Evolutionary conservation across 1,284 basidiomycete genomes (phyloP).

Genomic region (Pulveroboletus sp.): DNA sequence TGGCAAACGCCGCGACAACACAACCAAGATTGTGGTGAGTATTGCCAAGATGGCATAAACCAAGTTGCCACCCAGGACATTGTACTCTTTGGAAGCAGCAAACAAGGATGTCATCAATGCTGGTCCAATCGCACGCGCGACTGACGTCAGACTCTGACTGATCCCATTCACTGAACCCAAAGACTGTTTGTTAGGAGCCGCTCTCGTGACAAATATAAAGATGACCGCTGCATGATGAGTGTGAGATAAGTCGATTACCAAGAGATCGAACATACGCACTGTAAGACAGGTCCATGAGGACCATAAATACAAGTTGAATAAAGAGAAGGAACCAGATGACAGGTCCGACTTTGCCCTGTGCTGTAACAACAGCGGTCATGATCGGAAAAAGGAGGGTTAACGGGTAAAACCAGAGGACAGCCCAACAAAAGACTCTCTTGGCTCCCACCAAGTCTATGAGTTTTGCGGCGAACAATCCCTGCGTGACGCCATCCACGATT

Average conservation of each 20-base stretch:
- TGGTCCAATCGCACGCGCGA: slow-evolving; percentile 47
- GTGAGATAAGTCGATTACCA: slow-evolving; percentile 1
- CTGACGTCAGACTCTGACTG: slow-evolving; percentile 48
- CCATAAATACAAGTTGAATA: slow-evolving; percentile 30
- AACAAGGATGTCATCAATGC: neutral
- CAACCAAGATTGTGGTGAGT: slow-evolving; percentile 11
- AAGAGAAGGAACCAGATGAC: slow-evolving; percentile 34
- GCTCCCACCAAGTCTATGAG: slow-evolving; percentile 56
- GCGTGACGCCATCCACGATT: slow-evolving; percentile 60
- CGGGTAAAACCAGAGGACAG: slow-evolving; percentile 51
- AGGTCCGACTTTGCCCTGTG: slow-evolving; percentile 24
- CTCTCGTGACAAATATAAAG: slow-evolving; percentile 36
- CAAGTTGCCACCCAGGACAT: slow-evolving; percentile 38
- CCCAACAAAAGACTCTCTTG: slow-evolving; percentile 54
- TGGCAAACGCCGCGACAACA: slow-evolving; percentile 18
- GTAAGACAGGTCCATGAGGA: slow-evolving; percentile 30
- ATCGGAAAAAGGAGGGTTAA: slow-evolving; percentile 59
- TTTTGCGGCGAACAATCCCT: slow-evolving; percentile 59
- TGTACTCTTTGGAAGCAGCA: slow-evolving; percentile 15
- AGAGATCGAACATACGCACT: slow-evolving; percentile 22
- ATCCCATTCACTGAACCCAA: slow-evolving; percentile 55
- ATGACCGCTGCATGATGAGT: slow-evolving; percentile 32
- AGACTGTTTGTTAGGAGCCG: slow-evolving; percentile 37
- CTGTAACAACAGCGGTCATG: slow-evolving; percentile 43
- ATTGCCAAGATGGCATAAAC: slow-evolving; percentile 38